Evolutionary conservation across 495 filamentous ascomycete genomes (phyloP).

Genomic region (Xylaria nigripes): DNA sequence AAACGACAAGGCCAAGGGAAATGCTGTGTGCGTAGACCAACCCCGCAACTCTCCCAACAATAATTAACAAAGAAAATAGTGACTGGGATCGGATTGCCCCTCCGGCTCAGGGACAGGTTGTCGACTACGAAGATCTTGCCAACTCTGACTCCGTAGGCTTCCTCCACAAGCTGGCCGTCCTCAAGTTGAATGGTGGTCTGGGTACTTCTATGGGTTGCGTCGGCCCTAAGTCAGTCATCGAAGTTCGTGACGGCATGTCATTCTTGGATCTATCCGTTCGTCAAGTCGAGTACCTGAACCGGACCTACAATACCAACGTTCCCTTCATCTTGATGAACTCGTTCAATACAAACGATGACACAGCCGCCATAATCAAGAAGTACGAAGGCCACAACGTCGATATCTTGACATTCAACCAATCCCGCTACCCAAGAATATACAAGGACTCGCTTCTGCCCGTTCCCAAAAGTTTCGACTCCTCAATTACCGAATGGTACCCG

Average conservation of each 20-base stretch:
- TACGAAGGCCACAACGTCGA: constrained; percentile 99
- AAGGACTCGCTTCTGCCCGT: constrained; percentile 97
- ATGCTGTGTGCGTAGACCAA: constrained; percentile 54
- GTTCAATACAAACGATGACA: constrained; percentile 99
- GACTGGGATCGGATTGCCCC: constrained; percentile 96
- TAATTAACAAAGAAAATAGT: constrained; percentile 32
- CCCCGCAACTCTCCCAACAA: not conserved
- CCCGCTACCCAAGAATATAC: constrained; percentile 90
- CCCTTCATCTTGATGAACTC: constrained; percentile 99
- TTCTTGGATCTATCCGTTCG: constrained; percentile 98
- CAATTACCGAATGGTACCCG: constrained; percentile 96
- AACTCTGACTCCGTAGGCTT: constrained; percentile 83
- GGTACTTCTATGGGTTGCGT: constrained; percentile 99
- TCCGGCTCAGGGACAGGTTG: constrained; percentile 82
- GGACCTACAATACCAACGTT: constrained; percentile 93
- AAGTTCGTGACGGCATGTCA: constrained; percentile 99
- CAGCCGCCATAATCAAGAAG: constrained; percentile 99
- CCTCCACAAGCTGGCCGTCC: constrained; percentile 93
- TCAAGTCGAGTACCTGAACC: constrained; percentile 98
- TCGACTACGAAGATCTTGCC: constrained; percentile 80
- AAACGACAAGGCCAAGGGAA: constrained; percentile 98
- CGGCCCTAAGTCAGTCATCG: constrained; percentile 98
- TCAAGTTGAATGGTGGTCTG: constrained; percentile 99
- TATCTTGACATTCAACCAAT: constrained; percentile 99
- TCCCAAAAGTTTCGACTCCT: constrained; percentile 80